These are phyloP conservation scores for Coleophoma crateriformis DNA, from an alignment of 2,329 filamentous ascomycete genomes.

Conservation along the genomic window DNA sequence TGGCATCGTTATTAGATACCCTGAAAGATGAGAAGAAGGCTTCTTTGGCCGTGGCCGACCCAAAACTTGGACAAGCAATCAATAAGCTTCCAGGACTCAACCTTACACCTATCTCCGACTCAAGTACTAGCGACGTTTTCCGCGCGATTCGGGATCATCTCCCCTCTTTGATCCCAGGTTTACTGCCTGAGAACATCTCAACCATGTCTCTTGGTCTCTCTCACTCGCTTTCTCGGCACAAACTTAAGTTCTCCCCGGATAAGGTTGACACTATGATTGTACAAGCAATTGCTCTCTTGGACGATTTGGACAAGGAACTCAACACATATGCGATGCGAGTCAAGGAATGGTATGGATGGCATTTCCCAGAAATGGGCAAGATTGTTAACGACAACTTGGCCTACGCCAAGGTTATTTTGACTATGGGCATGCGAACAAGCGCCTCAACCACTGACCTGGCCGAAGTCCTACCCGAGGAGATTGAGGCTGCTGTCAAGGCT, in stretches of 20 bases:
- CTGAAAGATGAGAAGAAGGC: conserved; percentile 98
- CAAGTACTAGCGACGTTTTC: conserved; percentile 80
- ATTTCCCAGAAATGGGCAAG: conserved; percentile 96
- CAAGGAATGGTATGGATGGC: conserved; percentile 99
- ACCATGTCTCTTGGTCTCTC: conserved; percentile 96
- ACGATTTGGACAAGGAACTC: conserved; percentile 97
- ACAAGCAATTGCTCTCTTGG: conserved; percentile 87
- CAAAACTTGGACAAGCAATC: conserved; percentile 87
- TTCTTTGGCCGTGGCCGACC: conserved; percentile 87
- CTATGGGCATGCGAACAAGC: conserved; percentile 84
- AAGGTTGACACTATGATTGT: conserved; percentile 99
- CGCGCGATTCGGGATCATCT: conserved; percentile 91
- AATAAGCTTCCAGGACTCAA: conserved; percentile 85
- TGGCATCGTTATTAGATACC: conserved; percentile 75
- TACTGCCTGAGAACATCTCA: conserved; percentile 78
- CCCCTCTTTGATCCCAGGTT: conserved; percentile 82
- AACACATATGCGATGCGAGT: conserved; percentile 99
- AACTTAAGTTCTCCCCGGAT: conserved; percentile 96
- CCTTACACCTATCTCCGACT: conserved; percentile 78
- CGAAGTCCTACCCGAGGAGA: conserved; percentile 91
- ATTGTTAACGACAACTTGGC: conserved; percentile 96
- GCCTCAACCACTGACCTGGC: conserved; percentile 72
- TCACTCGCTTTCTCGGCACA: conserved; percentile 93
- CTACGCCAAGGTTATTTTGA: conserved; percentile 82
- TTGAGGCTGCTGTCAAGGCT: conserved; percentile 85